Base-by-base conservation (phyloP, 1,284 basidiomycete genomes). In the Ustilago curta region DNA sequence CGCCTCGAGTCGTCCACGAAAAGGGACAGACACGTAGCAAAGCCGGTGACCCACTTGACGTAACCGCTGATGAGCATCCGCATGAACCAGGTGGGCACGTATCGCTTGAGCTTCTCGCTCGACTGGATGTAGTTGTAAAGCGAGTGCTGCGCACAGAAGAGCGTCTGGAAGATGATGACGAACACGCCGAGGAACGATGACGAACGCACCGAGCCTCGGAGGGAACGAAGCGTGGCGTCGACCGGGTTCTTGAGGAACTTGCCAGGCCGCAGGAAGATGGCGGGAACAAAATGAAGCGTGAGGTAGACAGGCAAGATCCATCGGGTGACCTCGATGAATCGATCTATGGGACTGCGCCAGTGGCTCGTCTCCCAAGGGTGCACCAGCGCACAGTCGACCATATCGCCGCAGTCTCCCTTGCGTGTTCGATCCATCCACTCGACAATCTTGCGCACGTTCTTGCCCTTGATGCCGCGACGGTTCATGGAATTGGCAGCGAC, bases 151-250 rank as follows among this genome's bases (percentile, higher is more conserved):
- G 89, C 86, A 85, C 95, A 98, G 85, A 92, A 92, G 55, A 90
- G 87, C 2, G 88, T 92, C 92, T 98, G 94, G 84, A 92, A 96
- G 67, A 94, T 91, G 44, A 91, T 86, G 43, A 98, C 91, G 77
- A 96, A 96, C 6, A 90, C 87, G 2, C 92, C 93, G 25, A 98
- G 86, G 88, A 98, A 99, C 0, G 94, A 91, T 1, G 92, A 93
- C 77, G 93, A 95, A 53, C 95, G 88, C 66, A 91, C 85, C 11
- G 94, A 94, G 9, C 94, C 94, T 80, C 89, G 86, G 0, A 89
- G 86, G 0, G 92, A 90, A 59, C 88, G 89, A 29, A 73, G 27
- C 27, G 78, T 60, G 3, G 73, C 66, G 4, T 51, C 63, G 35
- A 71, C 27, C 7, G 83, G 83, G 37, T 77, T 42, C 55, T 81